These are phyloP conservation scores for Salmacisia buchloeana DNA, from an alignment of 1,284 basidiomycete species.

Conservation along the genomic window DNA sequence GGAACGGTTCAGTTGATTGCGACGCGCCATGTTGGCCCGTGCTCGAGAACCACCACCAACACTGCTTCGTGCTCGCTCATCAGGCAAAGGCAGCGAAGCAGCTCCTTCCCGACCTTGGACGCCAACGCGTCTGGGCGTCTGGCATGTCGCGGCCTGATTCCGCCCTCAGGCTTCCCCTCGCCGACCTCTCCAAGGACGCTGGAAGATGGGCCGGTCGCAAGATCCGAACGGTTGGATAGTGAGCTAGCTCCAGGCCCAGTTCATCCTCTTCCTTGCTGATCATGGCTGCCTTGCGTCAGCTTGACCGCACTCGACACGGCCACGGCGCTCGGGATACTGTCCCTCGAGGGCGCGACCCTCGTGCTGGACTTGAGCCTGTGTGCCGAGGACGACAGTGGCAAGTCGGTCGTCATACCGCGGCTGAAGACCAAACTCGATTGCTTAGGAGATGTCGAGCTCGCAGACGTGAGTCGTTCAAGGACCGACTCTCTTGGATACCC, in stretches of 20 bases:
- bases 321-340: not conserved
- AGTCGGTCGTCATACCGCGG: not conserved
- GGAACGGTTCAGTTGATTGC: no score
- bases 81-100: no score
- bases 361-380: constrained; percentile 1
- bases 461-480: not conserved
- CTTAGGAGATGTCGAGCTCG: not conserved
- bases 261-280: not conserved
- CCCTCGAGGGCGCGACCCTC: not conserved
- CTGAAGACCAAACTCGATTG: constrained; percentile 3
- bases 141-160: not conserved
- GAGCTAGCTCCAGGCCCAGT: not conserved
- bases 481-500: no score
- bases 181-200: not conserved
- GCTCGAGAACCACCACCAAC: no score
- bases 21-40: no score
- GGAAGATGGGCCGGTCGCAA: not conserved
- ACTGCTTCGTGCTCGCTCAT: no score
- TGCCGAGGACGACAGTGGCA: not conserved
- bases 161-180: not conserved
- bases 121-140: no score
- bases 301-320: not conserved
- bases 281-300: not conserved
- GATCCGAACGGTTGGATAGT: not conserved
- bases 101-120: no score